Base-by-base conservation (phyloP, 2,329 filamentous ascomycete genomes). In the Sporothrix variecibatus region DNA sequence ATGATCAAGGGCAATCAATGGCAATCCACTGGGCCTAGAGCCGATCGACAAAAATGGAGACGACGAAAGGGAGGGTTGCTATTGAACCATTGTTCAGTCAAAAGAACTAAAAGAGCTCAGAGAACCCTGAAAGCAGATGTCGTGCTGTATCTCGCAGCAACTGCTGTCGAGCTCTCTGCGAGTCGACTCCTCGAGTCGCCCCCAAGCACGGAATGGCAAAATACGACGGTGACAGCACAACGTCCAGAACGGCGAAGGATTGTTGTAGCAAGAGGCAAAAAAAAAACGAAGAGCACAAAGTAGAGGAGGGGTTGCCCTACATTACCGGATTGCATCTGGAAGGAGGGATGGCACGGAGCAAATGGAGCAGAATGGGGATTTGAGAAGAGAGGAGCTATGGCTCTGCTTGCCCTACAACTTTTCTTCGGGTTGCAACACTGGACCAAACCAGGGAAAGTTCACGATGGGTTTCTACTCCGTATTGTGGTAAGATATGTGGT, bases 361-460 rank as follows among this genome's bases (percentile, higher is more conserved):
- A 49, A 49, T 20, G 43, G 43, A 49, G 43, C 43, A 49, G 20
- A 49, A 28, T 31, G 40, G 43, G 34, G 26, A 38, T 43, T 46
- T 65, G 3, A 1, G 17, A n/a, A n/a, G n/a, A n/a, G n/a, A n/a
- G n/a, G 1, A 20, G 34, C 6, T 23, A 40, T 31, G 12, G 23
- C 23, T 17, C 31, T 6, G 3, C 38, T 20, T 49, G 40, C 64
- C 64, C 64, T 67, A 49, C 46, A 40, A 34, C 4, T 8, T 34
- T 34, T n/a, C 62, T n/a, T 15, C 67, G 46, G 67, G 46, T 69
- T 69, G 46, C 67, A 9, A 70, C 67, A 56, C n/a, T 70, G 49
- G 49, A 15, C 31, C 67, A 70, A 70, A 38, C 67, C 49, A 68
- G 65, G 67, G 67, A 70, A 70, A 70, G 40, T 20, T 17, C 26